phyloP scores from a whole-genome alignment of 176 grass and related monocot genomes.

The Ensete ventricosum region DNA sequence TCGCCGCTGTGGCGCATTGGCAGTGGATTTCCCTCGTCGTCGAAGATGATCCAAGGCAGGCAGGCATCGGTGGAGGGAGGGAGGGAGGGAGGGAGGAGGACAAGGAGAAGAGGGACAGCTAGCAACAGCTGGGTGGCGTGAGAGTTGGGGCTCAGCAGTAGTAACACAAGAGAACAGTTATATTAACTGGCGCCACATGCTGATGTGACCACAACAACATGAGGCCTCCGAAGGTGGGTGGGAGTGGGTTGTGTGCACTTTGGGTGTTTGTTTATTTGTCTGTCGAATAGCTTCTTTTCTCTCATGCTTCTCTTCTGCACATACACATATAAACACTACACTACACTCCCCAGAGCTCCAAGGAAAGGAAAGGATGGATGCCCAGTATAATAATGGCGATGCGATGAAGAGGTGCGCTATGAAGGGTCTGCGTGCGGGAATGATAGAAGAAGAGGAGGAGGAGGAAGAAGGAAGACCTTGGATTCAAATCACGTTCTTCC shows the following conservation, averaged over 20 bases:
- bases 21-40: too few species aligned
- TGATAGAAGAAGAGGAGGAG: neutral
- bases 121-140: constrained; percentile 37
- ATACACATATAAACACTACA: too few species aligned
- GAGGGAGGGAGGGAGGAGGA: neutral
- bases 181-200: constrained; percentile 40
- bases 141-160: constrained; percentile 13
- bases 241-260: too few species aligned
- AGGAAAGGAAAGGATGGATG: too few species aligned
- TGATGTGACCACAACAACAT: constrained; percentile 27
- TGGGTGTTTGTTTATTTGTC: too few species aligned
- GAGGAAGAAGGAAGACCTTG: neutral
- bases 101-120: constrained; percentile 48
- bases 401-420: neutral
- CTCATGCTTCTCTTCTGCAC: too few species aligned
- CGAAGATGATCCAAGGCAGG: constrained; percentile 3
- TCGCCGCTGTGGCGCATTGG: too few species aligned
- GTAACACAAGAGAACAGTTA: constrained; percentile 26
- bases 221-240: neutral
- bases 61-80: constrained; percentile 3
- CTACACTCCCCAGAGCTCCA: too few species aligned
- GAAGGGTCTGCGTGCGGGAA: too few species aligned
- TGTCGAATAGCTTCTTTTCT: too few species aligned
- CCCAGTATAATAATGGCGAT: neutral
- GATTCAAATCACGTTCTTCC: constrained; percentile 5